Evolutionary conservation across 2,329 filamentous ascomycete genomes (phyloP), one percentile per base, ranked within the genome.

Genomic region (Colletotrichum tofieldiae): DNA sequence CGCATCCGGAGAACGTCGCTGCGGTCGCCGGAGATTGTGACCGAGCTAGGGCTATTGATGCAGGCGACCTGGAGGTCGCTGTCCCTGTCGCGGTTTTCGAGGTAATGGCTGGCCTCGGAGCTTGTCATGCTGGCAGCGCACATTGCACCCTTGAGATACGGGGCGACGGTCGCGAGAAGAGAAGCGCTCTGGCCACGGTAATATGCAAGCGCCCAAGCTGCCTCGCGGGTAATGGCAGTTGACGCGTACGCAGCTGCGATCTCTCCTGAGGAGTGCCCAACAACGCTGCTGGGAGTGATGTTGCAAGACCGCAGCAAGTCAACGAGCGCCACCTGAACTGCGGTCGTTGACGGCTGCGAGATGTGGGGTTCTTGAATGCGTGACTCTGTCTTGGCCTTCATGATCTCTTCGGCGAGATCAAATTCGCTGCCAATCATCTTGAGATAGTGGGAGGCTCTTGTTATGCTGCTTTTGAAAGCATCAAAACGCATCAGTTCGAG

Each of bases 231-330:
- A 26, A 87, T 77, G 20, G 79, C 78, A 0, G 79, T 81, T 0
- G 77, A 78, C 11, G 84, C 82, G 65, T 82, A 85, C 0, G 85
- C 84, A 8, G 85, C 85, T 0, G 84, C 85, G 41, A 86, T 83
- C 65, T 87, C 85, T 2, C 85, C 85, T 0, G 84, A 86, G 0
- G 85, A 86, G 72, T 87, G 85, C 0, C 85, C 84, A 9, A 86
- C 77, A 4, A 85, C 82, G 23, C 78, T 75, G 7, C 70, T 72
- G 2, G 84, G 82, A 1, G 55, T 61, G 41, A 85, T 75, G 12
- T 75, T 77, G 18, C 83, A 78, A 3, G 80, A 79, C 11, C 67
- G 63, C 5, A 86, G 74, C 5, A 86, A 77, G 45, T 86, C 83
- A 1, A 86, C 79, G 1, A 85, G 77, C 3, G 84, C 84, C 35